A percentile compares a stretch with the other conserved stretches of the same genome.
Conservation (phyloP, 140 eudicot genomes). For the Anethum foeniculum region DNA sequence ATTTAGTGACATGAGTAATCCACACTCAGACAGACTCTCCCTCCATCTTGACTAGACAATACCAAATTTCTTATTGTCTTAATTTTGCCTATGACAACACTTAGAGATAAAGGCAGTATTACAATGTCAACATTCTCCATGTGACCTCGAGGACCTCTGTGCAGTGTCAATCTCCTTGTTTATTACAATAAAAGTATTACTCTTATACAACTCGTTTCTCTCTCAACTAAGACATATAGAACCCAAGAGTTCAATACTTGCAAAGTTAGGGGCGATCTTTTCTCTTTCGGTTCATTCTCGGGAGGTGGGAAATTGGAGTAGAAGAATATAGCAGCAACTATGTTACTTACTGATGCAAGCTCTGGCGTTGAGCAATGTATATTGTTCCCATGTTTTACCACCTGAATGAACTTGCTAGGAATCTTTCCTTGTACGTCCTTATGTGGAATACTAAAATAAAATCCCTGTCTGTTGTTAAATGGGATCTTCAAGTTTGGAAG, state of each 20-base stretch:
- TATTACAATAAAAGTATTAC: background rate
- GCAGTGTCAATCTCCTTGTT: constrained; percentile 5
- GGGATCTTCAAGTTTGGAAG: constrained; percentile 91
- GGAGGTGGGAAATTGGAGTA: background rate
- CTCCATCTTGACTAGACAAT: background rate
- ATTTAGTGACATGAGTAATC: background rate
- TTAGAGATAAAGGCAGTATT: background rate
- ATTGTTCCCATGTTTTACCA: constrained; percentile 84
- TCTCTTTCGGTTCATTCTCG: background rate
- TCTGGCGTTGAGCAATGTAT: constrained; percentile 86
- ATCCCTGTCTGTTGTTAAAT: constrained; percentile 89
- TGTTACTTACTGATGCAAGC: constrained; percentile 85
- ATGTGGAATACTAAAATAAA: constrained; percentile 85
- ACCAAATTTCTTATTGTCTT: background rate
- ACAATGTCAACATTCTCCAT: constrained; percentile 1
- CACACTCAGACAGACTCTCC: background rate
- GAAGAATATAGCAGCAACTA: background rate
- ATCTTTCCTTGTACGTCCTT: constrained; percentile 90
- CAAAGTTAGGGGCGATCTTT: background rate
- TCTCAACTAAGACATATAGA: background rate
- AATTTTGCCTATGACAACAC: background rate
- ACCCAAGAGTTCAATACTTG: background rate
- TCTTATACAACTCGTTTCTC: background rate
- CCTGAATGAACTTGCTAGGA: constrained; percentile 98
- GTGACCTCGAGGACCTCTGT: background rate